phyloP scores from a whole-genome alignment of 176 grass and related monocot genomes.

The Lolium perenne region DNA sequence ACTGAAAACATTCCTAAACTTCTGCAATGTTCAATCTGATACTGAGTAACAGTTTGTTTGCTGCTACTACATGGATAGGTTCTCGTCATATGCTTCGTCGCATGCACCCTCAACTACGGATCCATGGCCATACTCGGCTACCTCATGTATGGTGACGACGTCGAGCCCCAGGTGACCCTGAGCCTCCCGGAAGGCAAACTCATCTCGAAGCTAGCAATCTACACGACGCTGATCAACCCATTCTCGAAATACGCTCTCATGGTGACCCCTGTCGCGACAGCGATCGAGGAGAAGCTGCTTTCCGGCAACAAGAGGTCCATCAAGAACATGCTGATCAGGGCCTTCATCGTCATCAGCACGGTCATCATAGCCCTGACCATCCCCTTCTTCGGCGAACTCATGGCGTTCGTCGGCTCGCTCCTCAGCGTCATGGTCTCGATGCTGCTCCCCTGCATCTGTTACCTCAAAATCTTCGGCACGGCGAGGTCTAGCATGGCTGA shows the following conservation, averaged over 20 bases:
- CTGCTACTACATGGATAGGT: constrained; percentile 45
- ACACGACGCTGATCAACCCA: constrained; percentile 71
- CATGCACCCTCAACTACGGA: constrained; percentile 73
- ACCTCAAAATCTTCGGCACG: constrained; percentile 69
- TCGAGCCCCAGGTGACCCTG: constrained; percentile 68
- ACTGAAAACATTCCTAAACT: background rate
- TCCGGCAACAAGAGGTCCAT: constrained; percentile 32
- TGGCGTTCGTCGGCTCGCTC: constrained; percentile 79
- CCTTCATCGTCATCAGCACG: constrained; percentile 62
- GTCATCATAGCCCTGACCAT: constrained; percentile 60
- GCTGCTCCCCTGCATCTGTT: constrained; percentile 78
- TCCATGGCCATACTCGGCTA: constrained; percentile 69
- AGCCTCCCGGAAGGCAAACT: constrained; percentile 72
- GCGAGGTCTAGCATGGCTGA: constrained; percentile 47
- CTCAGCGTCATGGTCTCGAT: constrained; percentile 70
- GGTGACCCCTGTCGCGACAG: constrained; percentile 56
- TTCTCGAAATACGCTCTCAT: constrained; percentile 84
- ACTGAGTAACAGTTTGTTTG: background rate
- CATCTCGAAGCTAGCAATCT: constrained; percentile 74
- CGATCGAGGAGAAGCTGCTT: constrained; percentile 63
- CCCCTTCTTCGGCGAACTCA: constrained; percentile 83
- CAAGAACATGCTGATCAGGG: constrained; percentile 41
- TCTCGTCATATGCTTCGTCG: constrained; percentile 60
- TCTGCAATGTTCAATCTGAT: too few relatives aligned
- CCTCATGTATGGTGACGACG: constrained; percentile 69